These are phyloP conservation scores for Apiospora marii DNA, from an alignment of 2,329 filamentous ascomycete species.

Conservation along the genomic window DNA sequence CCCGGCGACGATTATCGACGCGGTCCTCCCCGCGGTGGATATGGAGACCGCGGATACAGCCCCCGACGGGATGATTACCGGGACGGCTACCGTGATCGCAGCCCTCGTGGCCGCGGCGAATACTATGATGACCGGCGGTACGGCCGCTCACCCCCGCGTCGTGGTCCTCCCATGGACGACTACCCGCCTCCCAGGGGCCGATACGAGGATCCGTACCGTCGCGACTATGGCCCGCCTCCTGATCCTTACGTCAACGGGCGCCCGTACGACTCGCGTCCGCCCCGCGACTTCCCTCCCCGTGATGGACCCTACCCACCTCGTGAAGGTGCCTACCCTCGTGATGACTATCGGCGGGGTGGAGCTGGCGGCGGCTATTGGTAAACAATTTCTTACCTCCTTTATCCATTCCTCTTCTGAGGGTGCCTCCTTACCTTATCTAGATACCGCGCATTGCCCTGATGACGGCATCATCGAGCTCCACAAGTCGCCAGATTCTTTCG, in stretches of 20 bases:
- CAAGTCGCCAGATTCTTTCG: slow-evolving; percentile 10
- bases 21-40: slow-evolving; percentile 65
- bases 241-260: slow-evolving; percentile 64
- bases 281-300: slow-evolving; percentile 58
- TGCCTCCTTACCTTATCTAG: slow-evolving; percentile 24
- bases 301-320: slow-evolving; percentile 56
- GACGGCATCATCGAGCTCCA: slow-evolving; percentile 10
- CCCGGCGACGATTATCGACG: slow-evolving; percentile 68
- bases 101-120: slow-evolving; percentile 72
- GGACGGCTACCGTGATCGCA: slow-evolving; percentile 87
- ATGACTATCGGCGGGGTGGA: slow-evolving; percentile 42
- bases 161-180: slow-evolving; percentile 75
- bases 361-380: slow-evolving; percentile 44
- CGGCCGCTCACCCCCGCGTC: slow-evolving; percentile 76
- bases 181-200: slow-evolving; percentile 74
- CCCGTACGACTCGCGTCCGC: slow-evolving; percentile 62
- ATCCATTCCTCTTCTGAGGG: slow-evolving; percentile 26
- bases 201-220: slow-evolving; percentile 80
- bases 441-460: slow-evolving; percentile 17
- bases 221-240: slow-evolving; percentile 67
- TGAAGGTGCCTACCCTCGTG: slow-evolving; percentile 42
- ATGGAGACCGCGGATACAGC: slow-evolving; percentile 59
- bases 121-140: slow-evolving; percentile 89
- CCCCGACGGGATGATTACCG: slow-evolving; percentile 72
- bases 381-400: slow-evolving; percentile 38